Base-by-base conservation (phyloP, 257 asterid genomes). In the Nemophila menziesii region DNA sequence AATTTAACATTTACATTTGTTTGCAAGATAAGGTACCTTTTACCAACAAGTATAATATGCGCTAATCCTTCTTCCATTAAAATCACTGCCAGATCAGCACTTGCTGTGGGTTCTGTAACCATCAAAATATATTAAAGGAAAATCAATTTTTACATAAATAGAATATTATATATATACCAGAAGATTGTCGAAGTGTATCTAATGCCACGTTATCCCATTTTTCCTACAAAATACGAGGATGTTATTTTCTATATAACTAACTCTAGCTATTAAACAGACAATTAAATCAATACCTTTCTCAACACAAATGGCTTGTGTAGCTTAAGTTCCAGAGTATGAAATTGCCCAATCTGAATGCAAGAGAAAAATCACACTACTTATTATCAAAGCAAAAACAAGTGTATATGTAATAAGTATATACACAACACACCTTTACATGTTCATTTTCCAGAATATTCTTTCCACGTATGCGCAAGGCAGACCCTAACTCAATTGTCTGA, bases 11-110 rank as follows among this genome's bases (percentile, higher is more conserved):
- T n/a, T n/a, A n/a, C n/a, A n/a, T n/a, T 48, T 37, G n/a, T n/a
- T n/a, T n/a, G n/a, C n/a, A n/a, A n/a, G n/a, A n/a, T n/a, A 7
- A 26, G 29, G 52, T 66, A 83, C 97, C 92, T 89, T 71, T 76
- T 89, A 36, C 97, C 97, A 57, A 89, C 60, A 55, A 89, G 95
- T 20, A 89, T 65, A 54, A 89, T 64, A 64, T 83, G 71, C 20
- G 92, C 86, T 54, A 84, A 62, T 18, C 97, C 97, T 74, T 89
- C 97, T 72, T 89, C 95, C 95, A 89, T 80, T 67, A 89, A 65
- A 65, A 89, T 75, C 59, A 89, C 81, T 23, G 92, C 95, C 60
- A 89, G 60, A 64, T 89, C 95, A 8, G 97, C 97, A 33, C 95
- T 75, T 20, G 92, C 95, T 54, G 82, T 65, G 14, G 94, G 93